Evolutionary conservation across 176 grass and related monocot genomes (phyloP), one percentile per base, ranked within the genome.

Genomic region (Oryza punctata): DNA sequence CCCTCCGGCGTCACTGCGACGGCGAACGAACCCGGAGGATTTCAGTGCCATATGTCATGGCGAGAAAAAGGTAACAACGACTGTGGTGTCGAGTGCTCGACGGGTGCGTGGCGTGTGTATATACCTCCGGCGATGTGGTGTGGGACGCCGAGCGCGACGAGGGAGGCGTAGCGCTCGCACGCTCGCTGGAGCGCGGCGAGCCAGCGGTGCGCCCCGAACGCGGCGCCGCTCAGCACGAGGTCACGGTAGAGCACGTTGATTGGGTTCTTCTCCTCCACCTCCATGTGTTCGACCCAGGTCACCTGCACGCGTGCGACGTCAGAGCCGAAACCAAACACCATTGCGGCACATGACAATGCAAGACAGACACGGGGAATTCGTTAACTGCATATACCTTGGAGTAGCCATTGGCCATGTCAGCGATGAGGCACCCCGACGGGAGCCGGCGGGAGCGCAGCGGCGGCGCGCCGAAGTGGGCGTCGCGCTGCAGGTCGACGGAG

Each of bases 201-300:
- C 96, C 96, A 98, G 21, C 96, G 85, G 59, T 85, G 89, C 16
- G 93, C 89, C 3, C 96, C 96, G 74, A 98, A 98, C 61, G 96
- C 96, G 27, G 63, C 85, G 67, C 96, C 96, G 29, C 91, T 98
- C 7, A 87, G 85, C 24, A 98, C 85, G 23, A 98, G 83, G 38
- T 90, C 86, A 16, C 87, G 91, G 91, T 83, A 98, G 26, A 94
- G 89, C 2, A 79, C 7, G 85, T 87, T 86, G 78, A 92, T 81
- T 0, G 88, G 65, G 44, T 63, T 69, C 80, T 85, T 93, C 49
- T 98, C 92, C 82, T 98, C 91, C 1, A 95, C 81, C 79, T 95
- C 96, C 87, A 92, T 81, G 78, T 98, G 96, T 59, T 98, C 96
- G 0, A 95, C 91, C 96, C 96, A 98, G 52, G 89, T 98, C 40